phyloP scores from a whole-genome alignment of 2,329 filamentous ascomycete genomes.

The Penicillium polonicum region DNA sequence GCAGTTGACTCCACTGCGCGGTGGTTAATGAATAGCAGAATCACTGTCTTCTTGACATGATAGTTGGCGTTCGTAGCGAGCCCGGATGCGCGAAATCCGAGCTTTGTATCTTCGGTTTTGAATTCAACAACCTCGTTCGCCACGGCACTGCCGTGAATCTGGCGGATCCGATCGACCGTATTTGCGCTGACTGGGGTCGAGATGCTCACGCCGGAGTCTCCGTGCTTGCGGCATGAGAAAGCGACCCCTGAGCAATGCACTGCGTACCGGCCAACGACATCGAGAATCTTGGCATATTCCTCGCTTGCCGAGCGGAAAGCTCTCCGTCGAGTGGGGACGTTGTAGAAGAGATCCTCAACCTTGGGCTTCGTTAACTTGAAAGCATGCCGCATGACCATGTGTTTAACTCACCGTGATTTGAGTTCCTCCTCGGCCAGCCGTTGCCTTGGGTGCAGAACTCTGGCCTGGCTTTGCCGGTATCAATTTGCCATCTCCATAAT shows the following conservation, averaged over 20 bases:
- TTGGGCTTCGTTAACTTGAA: neutral
- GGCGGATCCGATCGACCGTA: slow-evolving; percentile 79
- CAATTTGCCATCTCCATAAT: slow-evolving; percentile 80
- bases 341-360: slow-evolving; percentile 96
- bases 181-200: slow-evolving; percentile 72
- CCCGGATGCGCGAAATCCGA: slow-evolving; percentile 79
- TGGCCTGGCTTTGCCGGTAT: slow-evolving; percentile 84
- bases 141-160: slow-evolving; percentile 79
- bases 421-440: slow-evolving; percentile 83
- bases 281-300: slow-evolving; percentile 96
- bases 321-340: slow-evolving; percentile 79
- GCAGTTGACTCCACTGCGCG: slow-evolving; percentile 85
- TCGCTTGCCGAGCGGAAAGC: slow-evolving; percentile 91
- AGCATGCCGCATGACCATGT: neutral
- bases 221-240: slow-evolving; percentile 95
- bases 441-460: slow-evolving; percentile 77
- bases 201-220: slow-evolving; percentile 78
- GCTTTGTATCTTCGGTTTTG: slow-evolving; percentile 67
- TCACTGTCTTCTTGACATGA: slow-evolving; percentile 80
- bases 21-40: slow-evolving; percentile 95
- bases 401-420: slow-evolving; percentile 73
- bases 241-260: slow-evolving; percentile 88
- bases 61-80: slow-evolving; percentile 93
- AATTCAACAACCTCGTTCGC: slow-evolving; percentile 87
- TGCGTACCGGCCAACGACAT: slow-evolving; percentile 89